Evolutionary conservation across 164 flowering plant species (phyloP), one percentile per base, ranked within the genome.

Genomic region (Vitis rupestris): DNA sequence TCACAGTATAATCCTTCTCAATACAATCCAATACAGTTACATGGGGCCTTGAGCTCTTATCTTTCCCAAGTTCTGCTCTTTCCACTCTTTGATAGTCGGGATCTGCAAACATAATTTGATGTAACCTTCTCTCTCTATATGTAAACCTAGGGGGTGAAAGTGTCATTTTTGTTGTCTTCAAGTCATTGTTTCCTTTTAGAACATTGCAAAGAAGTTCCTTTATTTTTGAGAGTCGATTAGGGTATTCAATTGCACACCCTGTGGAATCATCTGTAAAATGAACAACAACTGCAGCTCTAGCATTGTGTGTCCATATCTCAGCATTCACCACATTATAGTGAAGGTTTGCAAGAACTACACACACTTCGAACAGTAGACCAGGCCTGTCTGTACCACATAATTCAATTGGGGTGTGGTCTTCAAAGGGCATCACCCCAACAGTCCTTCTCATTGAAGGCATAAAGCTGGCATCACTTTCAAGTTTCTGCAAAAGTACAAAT

Each of bases 231-330:
- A 91, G 85, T 29, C 78, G 86, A 37, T 79, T 76, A 2, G 91
- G 82, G 64, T 95, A 97, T 15, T 85, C 82, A 68, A 91, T 89
- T 37, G 92, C 88, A 49, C 79, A 62, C 15, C 90, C 90, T 1
- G 88, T 89, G 64, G 80, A 75, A 65, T 79, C 75, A 67, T 95
- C 98, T 49, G 86, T 89, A 30, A 95, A 90, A 70, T 87, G 85
- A 61, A 95, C 88, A 8, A 93, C 83, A 29, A 97, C 94, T 16
- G 98, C 99, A 69, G 92, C 94, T 65, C 97, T 76, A 30, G 86
- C 79, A 61, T 91, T 93, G 74, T 95, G 99, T 0, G 99, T 93
- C 99, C 99, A 95, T 63, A 93, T 81, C 76, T 90, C 97, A 10
- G 97, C 96, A 73, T 86, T 88, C 13, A 90, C 97, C 23, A 95